These are phyloP conservation scores for Venturia asperata DNA, from an alignment of 2,329 filamentous ascomycete genomes.

Conservation along the genomic window DNA sequence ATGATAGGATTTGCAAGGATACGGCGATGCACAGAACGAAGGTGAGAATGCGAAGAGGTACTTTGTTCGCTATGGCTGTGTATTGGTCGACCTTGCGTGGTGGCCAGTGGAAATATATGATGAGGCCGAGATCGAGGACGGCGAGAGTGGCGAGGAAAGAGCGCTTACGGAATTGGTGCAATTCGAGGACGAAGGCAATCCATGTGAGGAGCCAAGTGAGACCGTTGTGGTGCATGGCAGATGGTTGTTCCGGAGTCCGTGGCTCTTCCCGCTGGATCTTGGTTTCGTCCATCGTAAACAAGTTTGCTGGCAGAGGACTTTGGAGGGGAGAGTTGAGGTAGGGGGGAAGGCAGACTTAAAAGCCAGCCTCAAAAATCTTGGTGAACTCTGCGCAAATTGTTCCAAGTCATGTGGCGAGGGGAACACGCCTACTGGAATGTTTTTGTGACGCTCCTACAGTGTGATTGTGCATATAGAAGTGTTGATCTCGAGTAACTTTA, in stretches of 20 bases:
- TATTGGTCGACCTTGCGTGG: not conserved
- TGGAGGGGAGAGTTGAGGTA: not conserved
- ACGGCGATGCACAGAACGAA: not conserved
- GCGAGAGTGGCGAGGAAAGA: not conserved
- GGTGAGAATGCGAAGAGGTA: not conserved
- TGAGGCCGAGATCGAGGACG: not conserved
- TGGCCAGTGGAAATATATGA: not conserved
- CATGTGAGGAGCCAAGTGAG: not conserved
- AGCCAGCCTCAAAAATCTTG: not conserved
- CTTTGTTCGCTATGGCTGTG: not conserved
- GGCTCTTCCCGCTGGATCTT: not conserved
- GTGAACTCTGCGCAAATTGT: not conserved
- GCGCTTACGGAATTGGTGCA: not conserved
- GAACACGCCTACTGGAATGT: not conserved
- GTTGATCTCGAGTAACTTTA: not conserved
- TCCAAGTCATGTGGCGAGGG: not conserved
- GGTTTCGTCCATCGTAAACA: not conserved
- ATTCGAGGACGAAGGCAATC: not conserved
- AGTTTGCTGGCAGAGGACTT: not conserved
- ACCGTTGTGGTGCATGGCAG: not conserved
- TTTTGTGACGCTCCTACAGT: not conserved
- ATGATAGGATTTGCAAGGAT: not conserved
- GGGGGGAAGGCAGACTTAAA: not conserved
- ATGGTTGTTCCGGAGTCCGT: too few relatives aligned
- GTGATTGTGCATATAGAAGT: not conserved